A percentile compares a stretch with the other conserved stretches of the same genome.
phyloP scores from a whole-genome alignment of 2,329 filamentous ascomycete species.

The Neofusicoccum umdonicola region DNA sequence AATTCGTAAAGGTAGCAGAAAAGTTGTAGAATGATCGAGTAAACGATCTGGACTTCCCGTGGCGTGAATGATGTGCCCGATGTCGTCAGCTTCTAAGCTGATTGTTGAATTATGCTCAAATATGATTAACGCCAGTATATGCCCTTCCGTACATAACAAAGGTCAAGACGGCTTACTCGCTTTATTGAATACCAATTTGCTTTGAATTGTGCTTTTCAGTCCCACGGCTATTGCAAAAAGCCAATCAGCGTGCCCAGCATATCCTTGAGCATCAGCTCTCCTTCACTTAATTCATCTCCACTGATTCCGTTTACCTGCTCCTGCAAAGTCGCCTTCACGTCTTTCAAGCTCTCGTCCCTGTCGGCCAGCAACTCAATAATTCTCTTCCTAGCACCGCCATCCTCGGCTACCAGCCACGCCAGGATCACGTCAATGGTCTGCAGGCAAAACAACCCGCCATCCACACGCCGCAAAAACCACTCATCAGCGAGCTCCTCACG shows the following conservation, averaged over 20 bases:
- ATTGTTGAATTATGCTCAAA: too few species aligned
- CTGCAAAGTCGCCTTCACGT: constrained; percentile 66
- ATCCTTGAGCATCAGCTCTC: constrained; percentile 55
- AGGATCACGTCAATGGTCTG: constrained; percentile 82
- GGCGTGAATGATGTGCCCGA: too few species aligned
- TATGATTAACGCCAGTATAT: too few species aligned
- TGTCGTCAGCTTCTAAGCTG: too few species aligned
- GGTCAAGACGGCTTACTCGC: too few species aligned
- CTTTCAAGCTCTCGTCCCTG: constrained; percentile 62
- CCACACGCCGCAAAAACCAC: constrained; percentile 72
- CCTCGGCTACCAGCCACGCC: constrained; percentile 90
- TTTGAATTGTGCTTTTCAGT: too few species aligned
- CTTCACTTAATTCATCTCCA: constrained; percentile 49
- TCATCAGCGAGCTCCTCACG: constrained; percentile 60
- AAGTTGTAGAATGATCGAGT: too few species aligned
- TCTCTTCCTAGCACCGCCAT: constrained; percentile 67
- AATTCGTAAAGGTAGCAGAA: too few species aligned
- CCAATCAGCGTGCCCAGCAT: constrained; percentile 63
- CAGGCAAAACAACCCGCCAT: constrained; percentile 79
- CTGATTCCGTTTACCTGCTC: constrained; percentile 62
- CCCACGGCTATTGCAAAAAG: constrained; percentile 33
- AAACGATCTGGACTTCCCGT: too few species aligned
- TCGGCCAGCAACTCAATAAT: constrained; percentile 65
- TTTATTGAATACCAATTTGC: too few species aligned
- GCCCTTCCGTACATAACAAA: too few species aligned